A percentile compares a stretch with the other conserved stretches of the same genome.
Evolutionary conservation across 345 rosid genomes (phyloP).

Genomic region (Garcia nutans): DNA sequence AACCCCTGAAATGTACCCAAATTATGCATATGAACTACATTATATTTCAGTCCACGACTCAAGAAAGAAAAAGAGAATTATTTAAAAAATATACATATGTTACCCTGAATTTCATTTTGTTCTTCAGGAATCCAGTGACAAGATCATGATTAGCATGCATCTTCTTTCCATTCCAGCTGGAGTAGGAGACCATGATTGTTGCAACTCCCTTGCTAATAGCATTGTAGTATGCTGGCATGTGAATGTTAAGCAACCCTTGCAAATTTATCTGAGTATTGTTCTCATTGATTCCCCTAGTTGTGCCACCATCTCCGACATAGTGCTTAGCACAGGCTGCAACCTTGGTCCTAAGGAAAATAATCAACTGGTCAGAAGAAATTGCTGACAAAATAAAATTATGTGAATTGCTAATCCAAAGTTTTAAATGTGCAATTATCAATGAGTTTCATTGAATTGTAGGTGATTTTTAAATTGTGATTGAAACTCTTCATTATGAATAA

Average conservation of each 20-base stretch:
- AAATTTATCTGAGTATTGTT: conserved; percentile 29
- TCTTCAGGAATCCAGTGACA: conserved; percentile 37
- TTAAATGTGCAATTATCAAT: neutral
- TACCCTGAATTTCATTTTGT: conserved; percentile 34
- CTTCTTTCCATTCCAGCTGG: conserved; percentile 44
- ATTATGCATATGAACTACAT: neutral
- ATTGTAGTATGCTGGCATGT: conserved; percentile 38
- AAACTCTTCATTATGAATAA: neutral
- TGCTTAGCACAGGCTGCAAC: conserved; percentile 44
- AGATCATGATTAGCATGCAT: conserved; percentile 39
- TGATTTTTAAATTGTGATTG: neutral
- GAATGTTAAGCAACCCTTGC: conserved; percentile 21
- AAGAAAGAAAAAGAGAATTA: neutral
- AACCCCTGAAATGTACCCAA: conserved; percentile 23
- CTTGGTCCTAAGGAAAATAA: conserved; percentile 24
- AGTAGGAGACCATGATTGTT: conserved; percentile 45
- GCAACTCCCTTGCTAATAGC: conserved; percentile 30
- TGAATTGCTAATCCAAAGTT: neutral
- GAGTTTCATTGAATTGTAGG: neutral
- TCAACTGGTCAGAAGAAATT: neutral
- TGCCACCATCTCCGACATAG: conserved; percentile 42
- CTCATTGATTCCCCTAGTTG: conserved; percentile 33
- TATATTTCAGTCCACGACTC: neutral
- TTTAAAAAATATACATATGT: neutral
- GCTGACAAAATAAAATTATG: neutral